These are phyloP conservation scores for Solanum pinnatisectum DNA, from an alignment of 257 asterid genomes.

Conservation along the genomic window DNA sequence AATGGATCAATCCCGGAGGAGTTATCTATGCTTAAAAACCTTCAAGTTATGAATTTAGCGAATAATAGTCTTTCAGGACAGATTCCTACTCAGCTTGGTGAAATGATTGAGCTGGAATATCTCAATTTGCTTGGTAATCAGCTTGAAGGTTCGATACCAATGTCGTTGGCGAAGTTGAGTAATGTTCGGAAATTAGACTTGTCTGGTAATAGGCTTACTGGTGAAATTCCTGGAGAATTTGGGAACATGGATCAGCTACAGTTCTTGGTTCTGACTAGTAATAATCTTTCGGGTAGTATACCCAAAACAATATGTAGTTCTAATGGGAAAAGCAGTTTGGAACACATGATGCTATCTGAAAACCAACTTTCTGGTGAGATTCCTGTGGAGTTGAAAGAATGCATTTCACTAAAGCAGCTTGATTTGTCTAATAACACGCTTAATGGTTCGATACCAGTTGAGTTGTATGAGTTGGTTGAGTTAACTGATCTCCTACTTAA, in stretches of 20 bases:
- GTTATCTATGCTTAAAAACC: constrained; percentile 28
- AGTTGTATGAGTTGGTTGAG: constrained; percentile 47
- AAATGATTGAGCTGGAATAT: constrained; percentile 34
- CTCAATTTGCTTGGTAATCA: constrained; percentile 63
- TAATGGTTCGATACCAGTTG: constrained; percentile 50
- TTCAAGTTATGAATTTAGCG: constrained; percentile 53
- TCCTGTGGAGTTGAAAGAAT: constrained; percentile 42
- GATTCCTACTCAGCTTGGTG: constrained; percentile 46
- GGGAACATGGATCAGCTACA: constrained; percentile 38
- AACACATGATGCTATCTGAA: constrained; percentile 46
- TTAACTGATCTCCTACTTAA: constrained; percentile 71
- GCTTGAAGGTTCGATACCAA: constrained; percentile 62
- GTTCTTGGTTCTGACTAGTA: constrained; percentile 54
- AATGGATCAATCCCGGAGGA: constrained; percentile 61
- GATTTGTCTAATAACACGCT: constrained; percentile 84
- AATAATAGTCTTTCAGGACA: constrained; percentile 61
- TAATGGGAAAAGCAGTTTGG: constrained; percentile 49
- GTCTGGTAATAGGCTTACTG: constrained; percentile 57
- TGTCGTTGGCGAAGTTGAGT: constrained; percentile 26
- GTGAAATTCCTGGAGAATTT: constrained; percentile 56
- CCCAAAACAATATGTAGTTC: constrained; percentile 45
- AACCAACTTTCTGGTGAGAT: constrained; percentile 55
- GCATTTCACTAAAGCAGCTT: constrained; percentile 50
- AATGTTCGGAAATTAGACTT: constrained; percentile 52
- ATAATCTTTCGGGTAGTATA: constrained; percentile 54